Evolutionary conservation across 1,284 basidiomycete species (phyloP).

Genomic region (Tilletia indica): DNA sequence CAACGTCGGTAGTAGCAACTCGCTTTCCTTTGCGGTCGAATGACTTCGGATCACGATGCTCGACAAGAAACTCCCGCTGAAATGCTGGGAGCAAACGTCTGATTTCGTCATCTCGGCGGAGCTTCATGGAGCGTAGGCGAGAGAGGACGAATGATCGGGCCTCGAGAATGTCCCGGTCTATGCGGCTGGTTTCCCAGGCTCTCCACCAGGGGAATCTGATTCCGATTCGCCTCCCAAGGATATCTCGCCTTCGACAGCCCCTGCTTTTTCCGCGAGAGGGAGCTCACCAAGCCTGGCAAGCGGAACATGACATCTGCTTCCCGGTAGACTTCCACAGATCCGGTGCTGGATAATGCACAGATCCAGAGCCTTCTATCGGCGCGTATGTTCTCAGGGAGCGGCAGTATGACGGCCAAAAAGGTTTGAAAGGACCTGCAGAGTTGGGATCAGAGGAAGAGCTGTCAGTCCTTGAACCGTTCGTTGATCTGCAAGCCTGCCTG

Average conservation of each 20-base stretch:
- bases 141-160: constrained; percentile 23
- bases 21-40: neutral
- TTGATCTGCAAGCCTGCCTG: constrained; percentile 20
- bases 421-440: neutral
- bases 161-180: constrained; percentile 20
- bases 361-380: constrained; percentile 22
- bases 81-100: constrained; percentile 5
- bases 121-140: constrained; percentile 6
- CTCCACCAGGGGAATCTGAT: neutral
- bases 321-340: constrained; percentile 27
- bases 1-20: constrained; percentile 8
- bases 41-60: constrained; percentile 20
- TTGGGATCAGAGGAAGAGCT: neutral
- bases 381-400: neutral
- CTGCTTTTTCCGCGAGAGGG: constrained; percentile 5
- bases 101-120: neutral
- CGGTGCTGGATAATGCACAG: constrained; percentile 29
- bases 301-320: constrained; percentile 36
- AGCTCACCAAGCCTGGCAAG: constrained; percentile 28
- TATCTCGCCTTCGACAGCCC: constrained; percentile 19
- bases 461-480: neutral
- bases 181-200: constrained; percentile 19
- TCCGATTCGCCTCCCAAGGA: neutral
- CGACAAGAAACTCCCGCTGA: constrained; percentile 14
- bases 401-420: constrained; percentile 20